Base-by-base conservation (phyloP, 1,284 basidiomycete genomes). In the Fomitopsis betulina region DNA sequence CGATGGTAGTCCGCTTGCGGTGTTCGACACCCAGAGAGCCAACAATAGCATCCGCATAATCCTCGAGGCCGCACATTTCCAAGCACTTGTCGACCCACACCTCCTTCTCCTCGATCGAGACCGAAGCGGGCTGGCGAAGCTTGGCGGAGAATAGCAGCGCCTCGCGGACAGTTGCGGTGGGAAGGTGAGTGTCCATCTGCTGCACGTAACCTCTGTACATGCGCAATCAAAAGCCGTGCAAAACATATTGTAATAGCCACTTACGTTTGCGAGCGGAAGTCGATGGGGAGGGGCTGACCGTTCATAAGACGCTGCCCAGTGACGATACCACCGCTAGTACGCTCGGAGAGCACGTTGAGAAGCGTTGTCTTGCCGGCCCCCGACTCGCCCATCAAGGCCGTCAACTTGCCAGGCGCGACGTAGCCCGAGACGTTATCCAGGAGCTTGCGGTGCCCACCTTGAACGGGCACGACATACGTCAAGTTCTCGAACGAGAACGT, bases 331-430 rank as follows among this genome's bases (percentile, higher is more conserved):
- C 81, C 84, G n/a, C 79, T 81, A n/a, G 84, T 83, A 15, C 93
- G 86, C 60, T 90, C 82, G 0, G 94, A 93, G 6, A 96, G 76
- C 1, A 91, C 92, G 69, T 96, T 93, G 53, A 96, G 76, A 0
- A 94, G 74, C 0, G 89, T 93, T 1, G 90, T 93, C 81, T 91
- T 90, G 30, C 87, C 87, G 1, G 87, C 86, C 43, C 94, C 94
- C 15, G 89, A 91, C 58, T 89, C 89, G 27, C 93, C 86, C 77
- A 94, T 94, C 50, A 90, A 75, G 30, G 83, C 88, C 0, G 86
- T 89, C 57, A 96, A 75, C 65, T 87, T 92, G 6, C 91, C 89
- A 0, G 91, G 92, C 21, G 83, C 84, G 42, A 94, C 93, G 71
- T 84, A 96, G 0, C 94, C 94, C 56, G 86, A 89, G 7, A 96